Percentiles rank a stretch among this genome's conserved stretches.
Conservation (phyloP, 2,329 filamentous ascomycete genomes). For the Tolypocladium ovalisporum region DNA sequence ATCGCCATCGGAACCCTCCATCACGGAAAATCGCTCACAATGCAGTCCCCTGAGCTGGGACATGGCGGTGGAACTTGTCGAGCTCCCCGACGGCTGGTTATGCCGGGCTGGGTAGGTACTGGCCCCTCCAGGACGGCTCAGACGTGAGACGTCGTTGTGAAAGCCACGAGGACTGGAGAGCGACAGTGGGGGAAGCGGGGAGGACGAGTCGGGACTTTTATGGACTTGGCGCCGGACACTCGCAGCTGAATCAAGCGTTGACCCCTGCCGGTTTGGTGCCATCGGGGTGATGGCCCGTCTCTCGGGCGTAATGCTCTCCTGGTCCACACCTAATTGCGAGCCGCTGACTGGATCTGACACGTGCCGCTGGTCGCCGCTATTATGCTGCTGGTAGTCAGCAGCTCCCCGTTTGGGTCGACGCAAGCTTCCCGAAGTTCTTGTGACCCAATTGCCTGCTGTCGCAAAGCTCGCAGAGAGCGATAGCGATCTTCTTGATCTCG, state of each 20-base stretch:
- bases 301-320: slow-evolving; percentile 1
- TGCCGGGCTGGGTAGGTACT: slow-evolving; percentile 24
- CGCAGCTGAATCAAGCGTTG: slow-evolving; percentile 7
- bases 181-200: slow-evolving; percentile 45
- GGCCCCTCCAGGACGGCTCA: slow-evolving; percentile 30
- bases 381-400: slow-evolving; percentile 19
- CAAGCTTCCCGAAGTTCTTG: slow-evolving; percentile 41
- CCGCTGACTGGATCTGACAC: slow-evolving; percentile 39
- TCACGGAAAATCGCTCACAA: slow-evolving; percentile 39
- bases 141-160: slow-evolving; percentile 39
- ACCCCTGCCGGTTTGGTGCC: slow-evolving; percentile 6
- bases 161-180: slow-evolving; percentile 39
- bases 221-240: slow-evolving; percentile 16
- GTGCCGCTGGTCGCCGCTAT: slow-evolving; percentile 36
- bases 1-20: slow-evolving; percentile 61
- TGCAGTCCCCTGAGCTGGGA: slow-evolving; percentile 22
- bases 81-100: slow-evolving; percentile 31
- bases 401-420: slow-evolving; percentile 41
- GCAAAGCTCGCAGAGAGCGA: slow-evolving; percentile 51
- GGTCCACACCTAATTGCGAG: slow-evolving; percentile 16
- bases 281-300: slow-evolving; percentile 2
- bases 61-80: slow-evolving; percentile 30
- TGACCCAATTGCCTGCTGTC: slow-evolving; percentile 45
- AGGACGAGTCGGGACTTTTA: slow-evolving; percentile 37
- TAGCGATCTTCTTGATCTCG: slow-evolving; percentile 39